phyloP scores from a whole-genome alignment of 352 stramenopile species.

The Plasmopara muralis region DNA sequence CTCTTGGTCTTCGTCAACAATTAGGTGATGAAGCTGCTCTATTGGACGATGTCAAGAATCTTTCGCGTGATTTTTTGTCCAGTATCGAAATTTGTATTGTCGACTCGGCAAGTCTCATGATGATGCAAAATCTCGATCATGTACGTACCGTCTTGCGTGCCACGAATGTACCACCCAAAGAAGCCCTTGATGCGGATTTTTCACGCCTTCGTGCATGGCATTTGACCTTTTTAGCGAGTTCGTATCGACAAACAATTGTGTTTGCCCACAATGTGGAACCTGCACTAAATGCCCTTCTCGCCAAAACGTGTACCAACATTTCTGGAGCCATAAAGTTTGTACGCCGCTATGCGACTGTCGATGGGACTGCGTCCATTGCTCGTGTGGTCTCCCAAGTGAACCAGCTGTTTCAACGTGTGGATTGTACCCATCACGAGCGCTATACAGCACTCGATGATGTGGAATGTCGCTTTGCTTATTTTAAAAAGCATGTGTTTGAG shows the following conservation, averaged over 20 bases:
- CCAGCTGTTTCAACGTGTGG: slow-evolving; percentile 78
- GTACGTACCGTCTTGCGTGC: slow-evolving; percentile 54
- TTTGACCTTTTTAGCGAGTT: slow-evolving; percentile 52
- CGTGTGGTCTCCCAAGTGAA: slow-evolving; percentile 64
- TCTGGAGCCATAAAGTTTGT: slow-evolving; percentile 47
- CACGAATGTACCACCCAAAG: slow-evolving; percentile 55
- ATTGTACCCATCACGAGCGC: slow-evolving; percentile 21
- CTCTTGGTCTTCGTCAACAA: slow-evolving; percentile 59
- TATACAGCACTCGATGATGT: slow-evolving; percentile 40
- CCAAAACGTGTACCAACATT: slow-evolving; percentile 53
- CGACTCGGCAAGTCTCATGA: slow-evolving; percentile 66
- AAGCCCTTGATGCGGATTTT: slow-evolving; percentile 71
- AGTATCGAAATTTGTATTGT: slow-evolving; percentile 79
- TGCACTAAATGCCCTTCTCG: slow-evolving; percentile 48
- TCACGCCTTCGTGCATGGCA: slow-evolving; percentile 69
- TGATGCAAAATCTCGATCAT: slow-evolving; percentile 82
- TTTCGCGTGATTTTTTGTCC: slow-evolving; percentile 65
- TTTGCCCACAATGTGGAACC: slow-evolving; percentile 59
- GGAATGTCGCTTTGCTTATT: slow-evolving; percentile 69
- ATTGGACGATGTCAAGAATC: slow-evolving; percentile 32
- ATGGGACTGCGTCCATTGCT: slow-evolving; percentile 48
- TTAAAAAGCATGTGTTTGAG: slow-evolving; percentile 71
- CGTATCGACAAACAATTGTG: slow-evolving; percentile 71
- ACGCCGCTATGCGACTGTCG: slow-evolving; percentile 40
- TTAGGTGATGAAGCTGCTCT: slow-evolving; percentile 59